Conservation (phyloP, 73 alveolate genomes). For the Tetrahymena borealis region DNA sequence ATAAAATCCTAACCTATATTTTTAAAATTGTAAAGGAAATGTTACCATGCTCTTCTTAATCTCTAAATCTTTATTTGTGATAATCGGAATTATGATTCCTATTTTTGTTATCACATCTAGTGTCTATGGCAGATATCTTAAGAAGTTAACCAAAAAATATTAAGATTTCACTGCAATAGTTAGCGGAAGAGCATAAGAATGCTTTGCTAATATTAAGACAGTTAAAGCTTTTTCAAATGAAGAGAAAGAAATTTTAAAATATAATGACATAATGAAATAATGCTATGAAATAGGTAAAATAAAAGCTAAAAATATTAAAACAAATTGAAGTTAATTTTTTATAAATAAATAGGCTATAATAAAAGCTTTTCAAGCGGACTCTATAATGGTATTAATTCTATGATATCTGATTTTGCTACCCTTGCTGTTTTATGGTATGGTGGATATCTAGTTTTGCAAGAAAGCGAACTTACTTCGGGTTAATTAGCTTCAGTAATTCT, state of each 20-base stretch:
- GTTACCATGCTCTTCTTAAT: neutral
- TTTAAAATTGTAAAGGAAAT: neutral
- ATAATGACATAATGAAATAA: neutral
- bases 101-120: neutral
- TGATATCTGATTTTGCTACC: slow-evolving; percentile 11
- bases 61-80: neutral
- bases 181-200: slow-evolving; percentile 11
- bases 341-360: neutral
- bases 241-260: slow-evolving; percentile 7
- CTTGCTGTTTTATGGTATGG: slow-evolving; percentile 27
- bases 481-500: slow-evolving; percentile 21
- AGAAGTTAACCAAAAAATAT: neutral
- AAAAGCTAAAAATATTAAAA: too few relatives aligned
- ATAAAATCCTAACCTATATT: too few relatives aligned
- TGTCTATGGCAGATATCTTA: neutral
- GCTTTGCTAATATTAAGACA: slow-evolving; percentile 10
- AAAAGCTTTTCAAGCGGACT: neutral
- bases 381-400: neutral
- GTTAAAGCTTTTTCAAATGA: slow-evolving; percentile 28
- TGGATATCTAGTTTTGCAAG: slow-evolving; percentile 12
- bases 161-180: neutral
- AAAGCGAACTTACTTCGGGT: slow-evolving; percentile 12
- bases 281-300: slow-evolving; percentile 25
- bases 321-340: neutral
- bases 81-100: neutral